Conservation (phyloP, 495 filamentous ascomycete species). For the Thermochaetoides thermophila region DNA sequence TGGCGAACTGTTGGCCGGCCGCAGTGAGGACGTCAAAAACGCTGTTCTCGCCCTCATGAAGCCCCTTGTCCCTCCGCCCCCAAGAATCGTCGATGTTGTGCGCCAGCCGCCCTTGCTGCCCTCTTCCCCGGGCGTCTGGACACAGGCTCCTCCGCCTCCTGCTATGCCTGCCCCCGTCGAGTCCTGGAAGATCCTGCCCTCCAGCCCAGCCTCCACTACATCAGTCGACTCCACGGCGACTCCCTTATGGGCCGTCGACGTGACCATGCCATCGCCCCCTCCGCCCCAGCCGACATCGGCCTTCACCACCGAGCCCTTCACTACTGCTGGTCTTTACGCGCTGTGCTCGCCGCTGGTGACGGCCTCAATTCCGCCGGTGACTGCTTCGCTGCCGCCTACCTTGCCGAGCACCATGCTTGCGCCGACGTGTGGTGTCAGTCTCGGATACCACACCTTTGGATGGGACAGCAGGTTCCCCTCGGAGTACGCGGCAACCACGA, state of each 20-base stretch:
- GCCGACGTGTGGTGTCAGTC: slow-evolving; percentile 64
- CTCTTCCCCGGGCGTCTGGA: slow-evolving; percentile 74
- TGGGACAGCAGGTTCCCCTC: slow-evolving; percentile 51
- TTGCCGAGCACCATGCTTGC: slow-evolving; percentile 74
- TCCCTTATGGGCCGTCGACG: slow-evolving; percentile 66
- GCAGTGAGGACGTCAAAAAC: slow-evolving; percentile 86
- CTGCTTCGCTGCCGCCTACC: no score
- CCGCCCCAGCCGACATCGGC: slow-evolving; percentile 62
- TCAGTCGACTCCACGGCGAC: slow-evolving; percentile 48
- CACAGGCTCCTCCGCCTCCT: slow-evolving; percentile 36
- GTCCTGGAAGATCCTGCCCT: slow-evolving; percentile 84
- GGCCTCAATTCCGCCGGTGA: slow-evolving; percentile 58
- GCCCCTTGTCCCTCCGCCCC: slow-evolving; percentile 83
- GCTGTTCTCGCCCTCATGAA: slow-evolving; percentile 74
- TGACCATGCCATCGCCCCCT: slow-evolving; percentile 60
- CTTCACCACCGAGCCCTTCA: slow-evolving; percentile 64
- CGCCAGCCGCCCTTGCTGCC: slow-evolving; percentile 74
- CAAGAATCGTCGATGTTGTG: slow-evolving; percentile 81
- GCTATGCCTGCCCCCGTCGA: slow-evolving; percentile 59
- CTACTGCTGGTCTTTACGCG: slow-evolving; percentile 46
- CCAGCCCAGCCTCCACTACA: slow-evolving; percentile 58
- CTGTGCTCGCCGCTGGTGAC: slow-evolving; percentile 46
- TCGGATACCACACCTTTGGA: slow-evolving; percentile 59
- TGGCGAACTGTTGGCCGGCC: slow-evolving; percentile 80
- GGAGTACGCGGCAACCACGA: slow-evolving; percentile 45